Evolutionary conservation across 2,329 filamentous ascomycete genomes (phyloP).

Genomic region (Blastomyces parvus): DNA sequence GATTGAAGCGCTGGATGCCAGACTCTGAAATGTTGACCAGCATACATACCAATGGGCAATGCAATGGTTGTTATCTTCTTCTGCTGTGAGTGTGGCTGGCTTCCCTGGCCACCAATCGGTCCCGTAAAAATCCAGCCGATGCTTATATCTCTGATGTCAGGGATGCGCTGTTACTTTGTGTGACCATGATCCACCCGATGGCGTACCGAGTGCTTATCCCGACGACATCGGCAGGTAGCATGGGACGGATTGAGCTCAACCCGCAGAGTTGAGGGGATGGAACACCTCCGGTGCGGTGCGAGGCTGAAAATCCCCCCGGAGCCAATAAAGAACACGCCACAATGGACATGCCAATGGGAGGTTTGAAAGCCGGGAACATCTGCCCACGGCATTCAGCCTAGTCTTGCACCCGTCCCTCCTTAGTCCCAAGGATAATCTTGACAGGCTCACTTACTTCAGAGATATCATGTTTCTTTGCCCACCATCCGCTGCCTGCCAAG

Average conservation of each 20-base stretch:
- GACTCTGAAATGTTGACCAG: background rate
- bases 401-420: too few species aligned
- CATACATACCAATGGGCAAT: background rate
- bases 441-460: too few species aligned
- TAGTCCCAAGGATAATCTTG: background rate
- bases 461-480: background rate
- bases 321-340: background rate
- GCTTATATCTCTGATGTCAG: slow-evolving; percentile 40
- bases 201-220: too few species aligned
- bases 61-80: background rate
- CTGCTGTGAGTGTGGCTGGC: slow-evolving; percentile 10
- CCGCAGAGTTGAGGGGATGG: slow-evolving; percentile 45
- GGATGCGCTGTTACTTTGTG: slow-evolving; percentile 48
- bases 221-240: slow-evolving; percentile 6
- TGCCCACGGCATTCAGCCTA: slow-evolving; percentile 36
- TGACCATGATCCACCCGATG: slow-evolving; percentile 24
- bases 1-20: background rate
- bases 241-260: slow-evolving; percentile 53
- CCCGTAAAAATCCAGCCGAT: slow-evolving; percentile 48
- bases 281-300: slow-evolving; percentile 55
- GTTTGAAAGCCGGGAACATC: slow-evolving; percentile 55
- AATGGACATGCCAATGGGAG: slow-evolving; percentile 25
- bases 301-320: slow-evolving; percentile 15
- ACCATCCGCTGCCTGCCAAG: background rate
- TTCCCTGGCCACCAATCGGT: slow-evolving; percentile 11